Percentiles rank a stretch among this genome's conserved stretches.
Evolutionary conservation across 768 basidiomycete genomes (phyloP).

Genomic region (Suillus americanus): DNA sequence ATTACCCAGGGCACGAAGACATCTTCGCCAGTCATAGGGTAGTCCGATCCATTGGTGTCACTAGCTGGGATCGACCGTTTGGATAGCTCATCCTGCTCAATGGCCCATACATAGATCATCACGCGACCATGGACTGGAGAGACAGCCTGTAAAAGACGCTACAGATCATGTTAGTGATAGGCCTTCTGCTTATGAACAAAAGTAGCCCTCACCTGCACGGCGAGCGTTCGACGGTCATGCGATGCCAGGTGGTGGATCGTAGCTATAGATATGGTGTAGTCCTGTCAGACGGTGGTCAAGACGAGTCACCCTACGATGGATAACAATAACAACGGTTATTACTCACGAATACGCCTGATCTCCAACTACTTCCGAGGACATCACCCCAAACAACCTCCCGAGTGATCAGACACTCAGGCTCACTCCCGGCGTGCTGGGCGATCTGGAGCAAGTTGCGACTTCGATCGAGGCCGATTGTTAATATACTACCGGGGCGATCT

Average conservation of each 20-base stretch:
- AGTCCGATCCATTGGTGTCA: background rate
- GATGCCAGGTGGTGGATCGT: conserved; percentile 97
- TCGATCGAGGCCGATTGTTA: conserved; percentile 84
- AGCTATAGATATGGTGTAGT: conserved; percentile 96
- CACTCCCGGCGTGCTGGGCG: conserved; percentile 62
- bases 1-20: conserved; percentile 91
- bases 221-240: conserved; percentile 61
- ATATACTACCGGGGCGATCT: conserved; percentile 57
- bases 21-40: conserved; percentile 57
- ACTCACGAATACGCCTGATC: conserved; percentile 78
- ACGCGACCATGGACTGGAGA: conserved; percentile 71
- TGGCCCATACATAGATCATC: conserved; percentile 95
- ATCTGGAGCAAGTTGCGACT: conserved; percentile 77
- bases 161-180: conserved; percentile 1
- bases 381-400: conserved; percentile 84
- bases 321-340: background rate
- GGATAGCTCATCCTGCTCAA: conserved; percentile 86
- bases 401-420: conserved; percentile 18
- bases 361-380: conserved; percentile 71
- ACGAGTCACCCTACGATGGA: background rate
- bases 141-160: conserved; percentile 67
- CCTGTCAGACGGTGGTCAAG: conserved; percentile 45
- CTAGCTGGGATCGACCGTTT: conserved; percentile 61
- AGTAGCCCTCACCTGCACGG: conserved; percentile 61
- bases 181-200: background rate